phyloP scores from a whole-genome alignment of 208 protist species.

The Trypanosoma grayi region DNA sequence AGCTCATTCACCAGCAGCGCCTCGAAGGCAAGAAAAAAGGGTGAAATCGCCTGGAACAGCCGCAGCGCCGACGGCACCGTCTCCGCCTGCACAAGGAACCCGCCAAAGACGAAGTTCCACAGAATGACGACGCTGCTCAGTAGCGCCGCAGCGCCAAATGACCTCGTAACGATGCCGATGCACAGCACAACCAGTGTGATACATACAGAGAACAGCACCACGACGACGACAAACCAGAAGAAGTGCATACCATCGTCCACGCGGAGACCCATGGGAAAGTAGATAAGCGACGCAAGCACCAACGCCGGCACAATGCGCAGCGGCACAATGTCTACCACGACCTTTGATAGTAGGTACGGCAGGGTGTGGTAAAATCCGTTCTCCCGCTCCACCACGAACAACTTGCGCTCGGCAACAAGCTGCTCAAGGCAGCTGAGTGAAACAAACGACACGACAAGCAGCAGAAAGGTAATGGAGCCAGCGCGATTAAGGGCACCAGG shows the following conservation, averaged over 20 bases:
- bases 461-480: constrained; percentile 79
- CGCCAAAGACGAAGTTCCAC: constrained; percentile 93
- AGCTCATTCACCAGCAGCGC: constrained; percentile 92
- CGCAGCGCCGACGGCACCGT: constrained; percentile 68
- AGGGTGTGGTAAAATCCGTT: constrained; percentile 87
- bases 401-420: constrained; percentile 83
- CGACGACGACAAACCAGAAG: constrained; percentile 83
- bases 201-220: constrained; percentile 81
- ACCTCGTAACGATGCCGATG: constrained; percentile 71
- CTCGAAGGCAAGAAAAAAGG: constrained; percentile 91
- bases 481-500: constrained; percentile 86
- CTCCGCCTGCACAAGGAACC: constrained; percentile 80
- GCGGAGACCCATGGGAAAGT: constrained; percentile 91
- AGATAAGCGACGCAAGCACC: constrained; percentile 85
- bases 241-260: constrained; percentile 77
- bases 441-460: constrained; percentile 84
- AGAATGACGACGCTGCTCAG: constrained; percentile 85
- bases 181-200: constrained; percentile 82
- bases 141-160: constrained; percentile 79
- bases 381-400: constrained; percentile 86
- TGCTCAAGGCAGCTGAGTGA: constrained; percentile 87
- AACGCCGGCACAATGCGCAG: constrained; percentile 81
- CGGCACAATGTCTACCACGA: constrained; percentile 88
- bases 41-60: constrained; percentile 72
- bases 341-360: constrained; percentile 88